A percentile compares a stretch with the other conserved stretches of the same genome.
These are phyloP conservation scores for Globisporangium nagaii DNA, from an alignment of 352 stramenopile species.

Conservation along the genomic window DNA sequence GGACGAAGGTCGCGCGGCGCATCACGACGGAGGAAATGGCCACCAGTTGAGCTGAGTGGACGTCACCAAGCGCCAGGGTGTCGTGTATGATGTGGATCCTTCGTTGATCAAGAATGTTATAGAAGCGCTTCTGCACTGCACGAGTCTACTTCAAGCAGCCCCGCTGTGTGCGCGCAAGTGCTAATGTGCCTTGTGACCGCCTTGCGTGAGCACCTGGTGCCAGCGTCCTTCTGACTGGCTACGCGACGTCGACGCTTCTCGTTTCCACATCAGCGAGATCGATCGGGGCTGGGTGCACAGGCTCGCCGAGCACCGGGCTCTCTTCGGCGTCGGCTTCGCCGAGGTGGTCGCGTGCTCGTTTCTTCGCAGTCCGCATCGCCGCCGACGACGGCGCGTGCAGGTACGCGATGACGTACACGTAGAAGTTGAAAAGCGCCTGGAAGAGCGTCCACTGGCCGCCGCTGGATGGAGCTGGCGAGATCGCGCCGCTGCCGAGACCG, in stretches of 20 bases:
- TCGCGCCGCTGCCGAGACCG: slow-evolving; percentile 29
- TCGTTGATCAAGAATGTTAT: no score
- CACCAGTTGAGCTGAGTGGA: no score
- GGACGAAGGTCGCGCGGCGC: slow-evolving; percentile 27
- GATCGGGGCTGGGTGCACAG: not conserved
- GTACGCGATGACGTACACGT: slow-evolving; percentile 52
- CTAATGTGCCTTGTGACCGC: no score
- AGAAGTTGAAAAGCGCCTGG: slow-evolving; percentile 53
- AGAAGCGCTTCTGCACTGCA: no score
- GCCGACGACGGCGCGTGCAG: slow-evolving; percentile 44
- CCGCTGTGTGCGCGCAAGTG: no score
- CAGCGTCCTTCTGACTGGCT: no score
- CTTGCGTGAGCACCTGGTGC: no score
- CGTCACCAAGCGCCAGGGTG: no score
- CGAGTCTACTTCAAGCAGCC: no score
- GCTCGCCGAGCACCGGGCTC: slow-evolving; percentile 12
- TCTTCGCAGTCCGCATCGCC: slow-evolving; percentile 23
- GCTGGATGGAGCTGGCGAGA: slow-evolving; percentile 39
- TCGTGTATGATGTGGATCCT: no score
- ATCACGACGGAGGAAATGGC: slow-evolving; percentile 30
- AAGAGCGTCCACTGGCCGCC: slow-evolving; percentile 46
- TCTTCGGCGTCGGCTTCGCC: slow-evolving; percentile 18
- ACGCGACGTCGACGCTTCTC: slow-evolving; percentile 4
- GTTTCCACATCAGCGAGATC: slow-evolving; percentile 2
- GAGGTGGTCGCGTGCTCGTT: slow-evolving; percentile 10